phyloP scores from a whole-genome alignment of 2,329 filamentous ascomycete species.

The Fusarium coffeatum region DNA sequence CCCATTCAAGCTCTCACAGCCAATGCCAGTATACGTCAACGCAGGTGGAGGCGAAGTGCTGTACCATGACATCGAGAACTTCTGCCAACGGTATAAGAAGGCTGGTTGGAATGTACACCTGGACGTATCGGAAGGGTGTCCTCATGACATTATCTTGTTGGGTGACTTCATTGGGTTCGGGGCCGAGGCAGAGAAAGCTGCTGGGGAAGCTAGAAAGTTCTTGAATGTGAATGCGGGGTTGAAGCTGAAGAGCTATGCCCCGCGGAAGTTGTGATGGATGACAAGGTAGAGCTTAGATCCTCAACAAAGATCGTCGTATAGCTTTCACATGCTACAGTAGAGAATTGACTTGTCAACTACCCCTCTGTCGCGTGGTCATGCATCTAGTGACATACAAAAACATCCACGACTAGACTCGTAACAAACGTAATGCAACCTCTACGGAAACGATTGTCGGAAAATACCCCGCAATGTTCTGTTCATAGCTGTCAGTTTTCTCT shows the following conservation, averaged over 20 bases:
- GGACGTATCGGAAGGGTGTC: conserved; percentile 30
- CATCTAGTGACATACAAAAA: background rate
- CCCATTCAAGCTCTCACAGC: conserved; percentile 17
- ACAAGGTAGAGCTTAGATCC: background rate
- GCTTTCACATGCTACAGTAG: conserved; percentile 14
- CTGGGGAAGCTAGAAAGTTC: conserved; percentile 25
- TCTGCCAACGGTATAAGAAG: conserved; percentile 28
- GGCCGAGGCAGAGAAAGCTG: conserved; percentile 35
- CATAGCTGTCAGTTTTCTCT: background rate
- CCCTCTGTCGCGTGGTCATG: conserved; percentile 18
- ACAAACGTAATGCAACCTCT: background rate
- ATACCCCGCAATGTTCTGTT: conserved; percentile 22
- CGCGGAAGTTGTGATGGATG: background rate
- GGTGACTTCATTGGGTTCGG: conserved; percentile 29
- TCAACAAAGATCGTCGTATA: background rate
- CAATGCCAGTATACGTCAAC: conserved; percentile 34
- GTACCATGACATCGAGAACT: conserved; percentile 33
- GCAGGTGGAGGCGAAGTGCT: conserved; percentile 32
- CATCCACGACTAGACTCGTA: background rate
- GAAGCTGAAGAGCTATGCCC: background rate
- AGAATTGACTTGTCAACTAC: background rate
- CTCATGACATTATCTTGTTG: conserved; percentile 37
- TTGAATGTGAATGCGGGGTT: conserved; percentile 20
- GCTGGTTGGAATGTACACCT: conserved; percentile 30
- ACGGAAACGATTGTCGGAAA: background rate